These are phyloP conservation scores for Phlebiopsis flavidoalba DNA, from an alignment of 768 basidiomycete species.

Conservation along the genomic window DNA sequence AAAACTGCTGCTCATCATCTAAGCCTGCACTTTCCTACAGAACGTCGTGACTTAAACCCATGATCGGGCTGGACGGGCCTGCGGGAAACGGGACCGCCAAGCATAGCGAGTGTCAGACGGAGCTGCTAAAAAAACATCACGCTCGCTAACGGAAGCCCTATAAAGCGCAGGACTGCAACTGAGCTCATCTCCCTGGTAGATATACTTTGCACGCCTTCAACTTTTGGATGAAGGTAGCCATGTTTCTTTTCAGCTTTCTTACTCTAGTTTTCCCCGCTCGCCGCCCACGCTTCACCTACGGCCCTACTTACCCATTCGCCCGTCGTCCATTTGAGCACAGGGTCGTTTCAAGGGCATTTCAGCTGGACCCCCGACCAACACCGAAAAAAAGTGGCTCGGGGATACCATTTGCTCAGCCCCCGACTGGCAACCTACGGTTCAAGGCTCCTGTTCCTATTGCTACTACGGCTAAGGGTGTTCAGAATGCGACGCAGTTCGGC, in stretches of 20 bases:
- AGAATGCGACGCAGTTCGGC: constrained; percentile 45
- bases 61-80: not conserved
- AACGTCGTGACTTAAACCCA: not conserved
- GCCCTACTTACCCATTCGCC: constrained; percentile 14
- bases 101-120: not conserved
- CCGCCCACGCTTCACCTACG: not conserved
- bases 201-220: not conserved
- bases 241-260: not conserved
- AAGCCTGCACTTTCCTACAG: not conserved
- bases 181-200: not conserved
- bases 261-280: not conserved
- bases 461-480: constrained; percentile 23
- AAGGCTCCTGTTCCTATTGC: constrained; percentile 45
- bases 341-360: constrained; percentile 42
- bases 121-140: too few species aligned
- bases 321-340: constrained; percentile 36
- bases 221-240: not conserved
- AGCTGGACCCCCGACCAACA: constrained; percentile 19
- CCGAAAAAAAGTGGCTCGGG: constrained; percentile 55
- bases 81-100: not conserved
- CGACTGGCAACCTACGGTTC: constrained; percentile 51
- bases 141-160: not conserved
- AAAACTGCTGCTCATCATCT: too few species aligned
- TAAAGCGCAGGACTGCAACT: not conserved
- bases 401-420: constrained; percentile 55